Conservation (phyloP, 257 asterid species). For the Eustoma russellianum region DNA sequence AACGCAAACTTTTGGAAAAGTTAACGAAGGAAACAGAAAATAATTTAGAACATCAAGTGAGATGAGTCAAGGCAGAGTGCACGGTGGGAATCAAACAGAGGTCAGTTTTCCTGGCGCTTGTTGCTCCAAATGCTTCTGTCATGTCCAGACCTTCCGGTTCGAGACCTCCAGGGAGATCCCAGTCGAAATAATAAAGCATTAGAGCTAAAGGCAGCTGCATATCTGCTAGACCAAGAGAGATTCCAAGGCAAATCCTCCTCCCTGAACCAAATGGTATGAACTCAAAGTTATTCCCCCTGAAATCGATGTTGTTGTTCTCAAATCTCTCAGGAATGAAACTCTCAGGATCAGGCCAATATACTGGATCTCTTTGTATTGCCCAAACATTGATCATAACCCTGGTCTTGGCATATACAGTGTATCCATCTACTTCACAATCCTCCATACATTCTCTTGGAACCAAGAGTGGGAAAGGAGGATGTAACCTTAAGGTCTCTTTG, state of each 20-base stretch:
- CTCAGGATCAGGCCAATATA: background rate
- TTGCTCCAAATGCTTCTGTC: constrained; percentile 1
- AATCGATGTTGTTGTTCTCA: background rate
- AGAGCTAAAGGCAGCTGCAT: constrained; percentile 1
- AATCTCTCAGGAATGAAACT: constrained; percentile 3
- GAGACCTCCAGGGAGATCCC: constrained; percentile 5
- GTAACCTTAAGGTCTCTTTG: background rate
- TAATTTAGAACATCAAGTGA: no score
- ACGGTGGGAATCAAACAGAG: constrained; percentile 4
- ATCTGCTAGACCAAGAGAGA: constrained; percentile 3
- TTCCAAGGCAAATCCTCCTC: background rate
- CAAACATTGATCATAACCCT: constrained; percentile 1
- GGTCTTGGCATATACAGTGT: constrained; percentile 1
- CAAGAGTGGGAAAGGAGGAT: constrained; percentile 1
- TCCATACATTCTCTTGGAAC: constrained; percentile 8
- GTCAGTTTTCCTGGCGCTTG: background rate
- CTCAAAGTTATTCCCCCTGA: constrained; percentile 7
- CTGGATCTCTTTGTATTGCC: constrained; percentile 8
- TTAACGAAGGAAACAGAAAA: no score
- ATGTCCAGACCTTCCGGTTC: background rate
- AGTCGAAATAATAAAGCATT: constrained; percentile 7
- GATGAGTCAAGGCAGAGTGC: no score
- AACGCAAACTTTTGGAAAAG: no score
- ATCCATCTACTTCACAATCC: background rate
- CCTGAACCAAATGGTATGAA: constrained; percentile 6